Evolutionary conservation across 257 asterid species (phyloP).

Genomic region (Osmanthus fragrans): DNA sequence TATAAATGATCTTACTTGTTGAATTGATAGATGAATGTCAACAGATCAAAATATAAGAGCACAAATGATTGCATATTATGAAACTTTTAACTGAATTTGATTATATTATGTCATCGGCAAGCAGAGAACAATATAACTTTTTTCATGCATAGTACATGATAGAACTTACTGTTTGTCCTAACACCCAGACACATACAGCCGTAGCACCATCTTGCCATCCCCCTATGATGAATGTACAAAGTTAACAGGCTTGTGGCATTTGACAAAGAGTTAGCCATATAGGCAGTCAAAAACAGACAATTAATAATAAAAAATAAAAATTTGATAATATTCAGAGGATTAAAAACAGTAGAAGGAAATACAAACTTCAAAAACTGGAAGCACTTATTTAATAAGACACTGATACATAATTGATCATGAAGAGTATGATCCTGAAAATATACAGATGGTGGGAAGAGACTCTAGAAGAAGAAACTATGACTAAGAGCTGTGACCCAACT

Average conservation of each 20-base stretch:
- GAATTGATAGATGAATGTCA: background rate
- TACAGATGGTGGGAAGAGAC: background rate
- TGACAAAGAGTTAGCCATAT: background rate
- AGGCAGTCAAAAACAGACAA: background rate
- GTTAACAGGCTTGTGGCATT: constrained; percentile 10
- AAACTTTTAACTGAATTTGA: background rate
- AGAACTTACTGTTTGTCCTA: constrained; percentile 73
- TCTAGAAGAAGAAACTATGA: background rate
- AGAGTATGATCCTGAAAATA: background rate
- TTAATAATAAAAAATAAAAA: background rate
- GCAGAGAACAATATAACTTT: background rate
- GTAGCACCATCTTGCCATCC: constrained; percentile 99
- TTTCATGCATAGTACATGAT: background rate
- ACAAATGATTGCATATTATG: background rate
- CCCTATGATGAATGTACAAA: constrained; percentile 44
- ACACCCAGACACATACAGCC: constrained; percentile 87
- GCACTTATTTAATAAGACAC: background rate
- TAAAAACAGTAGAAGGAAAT: background rate
- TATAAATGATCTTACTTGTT: background rate
- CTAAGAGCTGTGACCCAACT: background rate
- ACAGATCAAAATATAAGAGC: background rate
- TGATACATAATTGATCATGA: background rate
- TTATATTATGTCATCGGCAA: background rate
- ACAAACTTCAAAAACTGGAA: background rate
- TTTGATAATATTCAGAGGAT: background rate